Conservation (phyloP, 2,329 filamentous ascomycete genomes). For the Apiospora pterosperma region DNA sequence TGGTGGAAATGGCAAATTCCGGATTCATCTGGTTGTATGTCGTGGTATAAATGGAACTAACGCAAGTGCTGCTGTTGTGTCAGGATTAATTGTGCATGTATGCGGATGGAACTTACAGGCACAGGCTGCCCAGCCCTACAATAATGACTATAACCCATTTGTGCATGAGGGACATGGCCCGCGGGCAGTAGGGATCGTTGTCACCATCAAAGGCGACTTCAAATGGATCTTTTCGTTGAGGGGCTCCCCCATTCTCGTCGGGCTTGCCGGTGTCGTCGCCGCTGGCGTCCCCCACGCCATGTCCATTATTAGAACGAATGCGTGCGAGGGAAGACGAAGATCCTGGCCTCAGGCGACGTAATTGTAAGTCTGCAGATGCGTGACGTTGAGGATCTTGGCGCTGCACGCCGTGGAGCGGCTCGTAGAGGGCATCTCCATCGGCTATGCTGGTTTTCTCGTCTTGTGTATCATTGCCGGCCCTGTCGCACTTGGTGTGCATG, state of each 20-base stretch:
- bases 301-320: slow-evolving; percentile 10
- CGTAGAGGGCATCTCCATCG: neutral
- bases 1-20: slow-evolving; percentile 68
- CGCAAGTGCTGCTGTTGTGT: slow-evolving; percentile 60
- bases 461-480: neutral
- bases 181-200: slow-evolving; percentile 69
- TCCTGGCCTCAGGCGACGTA: neutral
- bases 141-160: slow-evolving; percentile 81
- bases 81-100: slow-evolving; percentile 8
- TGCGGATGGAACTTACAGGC: slow-evolving; percentile 64
- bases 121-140: slow-evolving; percentile 70
- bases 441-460: neutral
- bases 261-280: slow-evolving; percentile 1
- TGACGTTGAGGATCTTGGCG: neutral
- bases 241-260: neutral
- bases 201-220: slow-evolving; percentile 76
- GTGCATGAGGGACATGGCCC: slow-evolving; percentile 59
- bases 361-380: neutral
- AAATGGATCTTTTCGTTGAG: slow-evolving; percentile 45
- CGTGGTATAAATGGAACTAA: slow-evolving; percentile 84
- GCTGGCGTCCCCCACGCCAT: slow-evolving; percentile 6
- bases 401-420: neutral
- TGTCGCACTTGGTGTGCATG: neutral
- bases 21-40: slow-evolving; percentile 74
- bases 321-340: neutral